A percentile compares a stretch with the other conserved stretches of the same genome.
These are phyloP conservation scores for Croton laevigatus DNA, from an alignment of 441 rosid genomes.

Conservation along the genomic window DNA sequence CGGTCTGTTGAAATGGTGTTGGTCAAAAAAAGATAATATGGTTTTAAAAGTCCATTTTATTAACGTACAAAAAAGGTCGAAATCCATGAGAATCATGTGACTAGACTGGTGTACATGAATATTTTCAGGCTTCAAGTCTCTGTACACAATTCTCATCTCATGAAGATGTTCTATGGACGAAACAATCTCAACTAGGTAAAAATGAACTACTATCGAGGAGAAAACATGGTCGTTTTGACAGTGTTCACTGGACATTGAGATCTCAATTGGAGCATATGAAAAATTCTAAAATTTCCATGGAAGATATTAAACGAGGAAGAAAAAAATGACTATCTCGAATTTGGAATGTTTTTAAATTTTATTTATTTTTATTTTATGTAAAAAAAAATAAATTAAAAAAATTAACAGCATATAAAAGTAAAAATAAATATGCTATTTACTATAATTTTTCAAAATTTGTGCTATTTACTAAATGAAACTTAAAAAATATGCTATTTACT, in stretches of 20 bases:
- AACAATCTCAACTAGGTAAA: constrained; percentile 78
- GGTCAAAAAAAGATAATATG: constrained; percentile 14
- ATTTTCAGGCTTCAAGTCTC: constrained; percentile 93
- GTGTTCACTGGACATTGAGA: constrained; percentile 72
- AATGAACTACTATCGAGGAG: constrained; percentile 63
- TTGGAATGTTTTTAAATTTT: too few relatives aligned
- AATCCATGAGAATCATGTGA: constrained; percentile 88
- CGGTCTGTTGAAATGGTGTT: background rate
- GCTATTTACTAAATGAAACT: too few relatives aligned
- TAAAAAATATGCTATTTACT: too few relatives aligned
- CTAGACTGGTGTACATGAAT: constrained; percentile 71
- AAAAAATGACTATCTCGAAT: constrained; percentile 49
- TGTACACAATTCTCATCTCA: constrained; percentile 60
- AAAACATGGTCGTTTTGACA: constrained; percentile 78
- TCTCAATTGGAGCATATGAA: constrained; percentile 85
- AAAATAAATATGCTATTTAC: too few relatives aligned
- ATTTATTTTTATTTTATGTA: too few relatives aligned
- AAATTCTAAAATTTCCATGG: constrained; percentile 55
- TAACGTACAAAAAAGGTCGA: constrained; percentile 73
- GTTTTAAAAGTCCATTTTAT: constrained; percentile 27
- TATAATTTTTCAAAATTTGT: too few relatives aligned
- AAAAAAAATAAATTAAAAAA: too few relatives aligned
- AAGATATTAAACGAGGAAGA: constrained; percentile 64
- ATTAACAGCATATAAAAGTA: too few relatives aligned
- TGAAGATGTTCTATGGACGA: constrained; percentile 85